Evolutionary conservation across 305 asterid species (phyloP).

Genomic region (Fraxinus nigra): DNA sequence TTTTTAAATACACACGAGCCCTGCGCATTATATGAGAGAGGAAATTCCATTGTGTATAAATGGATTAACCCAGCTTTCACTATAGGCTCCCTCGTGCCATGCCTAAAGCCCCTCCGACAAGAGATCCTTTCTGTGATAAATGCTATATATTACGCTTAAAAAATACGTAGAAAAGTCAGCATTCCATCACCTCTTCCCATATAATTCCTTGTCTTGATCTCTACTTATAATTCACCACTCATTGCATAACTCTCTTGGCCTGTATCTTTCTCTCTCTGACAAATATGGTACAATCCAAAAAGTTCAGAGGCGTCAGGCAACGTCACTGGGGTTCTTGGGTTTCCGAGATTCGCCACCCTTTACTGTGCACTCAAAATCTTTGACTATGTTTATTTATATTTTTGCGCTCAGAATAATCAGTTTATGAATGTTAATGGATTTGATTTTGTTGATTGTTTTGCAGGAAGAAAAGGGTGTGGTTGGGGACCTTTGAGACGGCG

Average conservation of each 20-base stretch:
- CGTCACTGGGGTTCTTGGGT: constrained; percentile 99
- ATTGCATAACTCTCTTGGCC: not conserved
- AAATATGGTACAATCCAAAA: constrained; percentile 79
- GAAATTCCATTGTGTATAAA: no score
- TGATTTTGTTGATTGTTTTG: not conserved
- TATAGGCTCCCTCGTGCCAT: not conserved
- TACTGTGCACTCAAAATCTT: constrained; percentile 40
- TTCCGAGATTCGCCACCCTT: constrained; percentile 92
- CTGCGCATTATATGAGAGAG: no score
- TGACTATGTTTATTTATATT: not conserved
- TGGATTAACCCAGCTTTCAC: no score
- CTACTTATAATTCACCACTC: constrained; percentile 6
- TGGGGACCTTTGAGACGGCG: constrained; percentile 7
- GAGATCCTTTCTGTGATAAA: not conserved
- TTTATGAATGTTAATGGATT: not conserved
- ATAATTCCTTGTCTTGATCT: not conserved
- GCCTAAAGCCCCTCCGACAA: not conserved
- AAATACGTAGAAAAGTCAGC: not conserved
- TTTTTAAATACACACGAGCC: no score
- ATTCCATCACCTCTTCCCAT: not conserved
- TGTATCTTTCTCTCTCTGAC: not conserved
- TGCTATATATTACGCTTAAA: not conserved
- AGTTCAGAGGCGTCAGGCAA: constrained; percentile 90
- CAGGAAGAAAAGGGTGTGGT: constrained; percentile 59
- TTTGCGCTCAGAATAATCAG: not conserved